phyloP scores from a whole-genome alignment of 2,329 filamentous ascomycete species.

The Fusarium illudens region DNA sequence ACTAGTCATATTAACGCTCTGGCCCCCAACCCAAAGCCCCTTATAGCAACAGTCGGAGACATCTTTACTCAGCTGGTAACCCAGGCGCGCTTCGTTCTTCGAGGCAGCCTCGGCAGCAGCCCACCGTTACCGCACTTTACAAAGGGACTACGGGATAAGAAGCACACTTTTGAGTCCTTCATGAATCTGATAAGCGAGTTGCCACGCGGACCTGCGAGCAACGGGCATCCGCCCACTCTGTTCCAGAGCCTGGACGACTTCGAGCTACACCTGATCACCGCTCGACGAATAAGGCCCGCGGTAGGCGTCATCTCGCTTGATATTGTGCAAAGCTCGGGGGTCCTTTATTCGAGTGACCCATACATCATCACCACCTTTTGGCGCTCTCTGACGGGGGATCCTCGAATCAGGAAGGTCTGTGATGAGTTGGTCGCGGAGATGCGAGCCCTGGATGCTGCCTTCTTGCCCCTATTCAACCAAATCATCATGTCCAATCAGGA shows the following conservation, averaged over 20 bases:
- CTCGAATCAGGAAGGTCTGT: constrained; percentile 22
- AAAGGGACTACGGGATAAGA: constrained; percentile 18
- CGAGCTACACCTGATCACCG: constrained; percentile 23
- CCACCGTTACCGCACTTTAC: constrained; percentile 31
- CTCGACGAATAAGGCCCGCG: background rate
- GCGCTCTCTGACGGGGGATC: constrained; percentile 4
- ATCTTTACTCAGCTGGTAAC: constrained; percentile 23
- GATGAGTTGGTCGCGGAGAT: constrained; percentile 6
- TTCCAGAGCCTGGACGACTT: constrained; percentile 34
- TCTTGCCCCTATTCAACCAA: constrained; percentile 46
- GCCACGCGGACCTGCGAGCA: constrained; percentile 3
- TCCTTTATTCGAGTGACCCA: constrained; percentile 3
- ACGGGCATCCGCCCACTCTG: background rate
- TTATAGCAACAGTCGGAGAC: constrained; percentile 25
- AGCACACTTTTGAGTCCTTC: constrained; percentile 32
- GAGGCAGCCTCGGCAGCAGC: constrained; percentile 12
- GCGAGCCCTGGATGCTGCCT: constrained; percentile 41
- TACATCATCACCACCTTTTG: constrained; percentile 13
- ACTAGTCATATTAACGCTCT: constrained; percentile 11
- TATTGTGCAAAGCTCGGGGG: constrained; percentile 1
- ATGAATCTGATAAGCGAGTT: constrained; percentile 18
- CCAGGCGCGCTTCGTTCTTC: constrained; percentile 26
- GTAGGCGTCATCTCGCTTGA: constrained; percentile 27
- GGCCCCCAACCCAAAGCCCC: constrained; percentile 34
- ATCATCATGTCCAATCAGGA: constrained; percentile 40